phyloP scores from a whole-genome alignment of 495 filamentous ascomycete genomes.

The Trichoderma erinaceum region DNA sequence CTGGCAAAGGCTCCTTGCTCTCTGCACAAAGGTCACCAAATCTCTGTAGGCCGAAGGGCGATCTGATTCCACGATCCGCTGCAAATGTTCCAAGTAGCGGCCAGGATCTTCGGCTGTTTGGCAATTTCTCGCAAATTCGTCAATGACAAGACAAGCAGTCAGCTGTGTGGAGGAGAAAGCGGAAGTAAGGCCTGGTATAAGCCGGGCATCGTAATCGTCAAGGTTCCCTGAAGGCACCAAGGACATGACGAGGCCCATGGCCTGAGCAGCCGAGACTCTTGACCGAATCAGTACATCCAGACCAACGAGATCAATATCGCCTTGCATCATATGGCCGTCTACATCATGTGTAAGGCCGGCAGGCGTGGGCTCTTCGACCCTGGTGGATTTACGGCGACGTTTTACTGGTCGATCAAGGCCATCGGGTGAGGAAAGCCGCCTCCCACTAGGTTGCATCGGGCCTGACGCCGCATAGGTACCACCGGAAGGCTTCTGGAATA shows the following conservation, averaged over 20 bases:
- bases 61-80: constrained; percentile 68
- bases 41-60: constrained; percentile 80
- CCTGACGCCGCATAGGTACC: constrained; percentile 55
- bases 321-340: constrained; percentile 95
- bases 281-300: constrained; percentile 81
- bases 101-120: constrained; percentile 35
- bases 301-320: constrained; percentile 90
- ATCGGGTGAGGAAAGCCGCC: constrained; percentile 51
- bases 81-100: constrained; percentile 53
- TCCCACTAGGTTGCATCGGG: neutral
- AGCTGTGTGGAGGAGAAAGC: constrained; percentile 80
- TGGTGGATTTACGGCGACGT: constrained; percentile 74
- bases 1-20: constrained; percentile 83
- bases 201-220: constrained; percentile 46
- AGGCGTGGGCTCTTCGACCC: constrained; percentile 62
- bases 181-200: constrained; percentile 60
- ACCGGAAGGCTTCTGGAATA: constrained; percentile 94
- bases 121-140: constrained; percentile 69
- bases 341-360: constrained; percentile 74
- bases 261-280: constrained; percentile 75
- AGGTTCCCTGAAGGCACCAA: constrained; percentile 46
- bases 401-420: constrained; percentile 48
- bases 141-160: constrained; percentile 72
- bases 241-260: constrained; percentile 71
- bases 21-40: constrained; percentile 77